Percentiles rank a stretch among this genome's conserved stretches.
Evolutionary conservation across 2,329 filamentous ascomycete genomes (phyloP).

Genomic region (Fusarium camptoceras): DNA sequence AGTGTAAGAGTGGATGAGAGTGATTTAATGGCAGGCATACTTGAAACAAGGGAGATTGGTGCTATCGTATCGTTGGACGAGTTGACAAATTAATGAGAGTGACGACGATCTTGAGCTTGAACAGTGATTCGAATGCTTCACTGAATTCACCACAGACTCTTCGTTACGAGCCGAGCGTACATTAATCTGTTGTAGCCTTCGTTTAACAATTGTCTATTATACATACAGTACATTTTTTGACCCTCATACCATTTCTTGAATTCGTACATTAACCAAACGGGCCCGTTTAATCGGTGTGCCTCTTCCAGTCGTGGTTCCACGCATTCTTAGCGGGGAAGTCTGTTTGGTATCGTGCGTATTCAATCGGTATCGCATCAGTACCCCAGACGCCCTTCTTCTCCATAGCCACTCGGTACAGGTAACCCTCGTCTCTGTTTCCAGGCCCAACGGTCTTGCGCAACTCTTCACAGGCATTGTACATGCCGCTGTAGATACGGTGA

Average conservation of each 20-base stretch:
- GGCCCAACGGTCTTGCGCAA: constrained; percentile 72
- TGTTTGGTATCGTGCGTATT: constrained; percentile 87
- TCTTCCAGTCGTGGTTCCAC: constrained; percentile 97
- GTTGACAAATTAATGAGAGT: constrained; percentile 39
- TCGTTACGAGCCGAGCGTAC: neutral
- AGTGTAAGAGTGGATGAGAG: constrained; percentile 3
- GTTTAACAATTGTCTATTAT: constrained; percentile 32
- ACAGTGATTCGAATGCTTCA: neutral
- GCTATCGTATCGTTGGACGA: constrained; percentile 23
- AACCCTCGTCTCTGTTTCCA: constrained; percentile 70
- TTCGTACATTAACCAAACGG: constrained; percentile 4
- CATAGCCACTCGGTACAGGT: constrained; percentile 88
- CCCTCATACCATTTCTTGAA: neutral
- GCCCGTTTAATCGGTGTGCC: constrained; percentile 52
- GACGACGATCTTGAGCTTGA: constrained; percentile 38
- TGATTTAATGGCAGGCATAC: constrained; percentile 17
- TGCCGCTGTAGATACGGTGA: constrained; percentile 82
- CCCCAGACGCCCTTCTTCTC: constrained; percentile 88
- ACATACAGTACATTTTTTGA: constrained; percentile 43
- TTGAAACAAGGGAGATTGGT: constrained; percentile 22
- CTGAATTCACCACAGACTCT: neutral
- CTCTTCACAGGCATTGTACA: constrained; percentile 88
- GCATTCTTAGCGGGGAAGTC: constrained; percentile 81
- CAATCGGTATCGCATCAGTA: constrained; percentile 81
- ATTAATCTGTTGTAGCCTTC: constrained; percentile 3